Conservation (phyloP, 768 basidiomycete genomes). For the Cyathus striatus region DNA sequence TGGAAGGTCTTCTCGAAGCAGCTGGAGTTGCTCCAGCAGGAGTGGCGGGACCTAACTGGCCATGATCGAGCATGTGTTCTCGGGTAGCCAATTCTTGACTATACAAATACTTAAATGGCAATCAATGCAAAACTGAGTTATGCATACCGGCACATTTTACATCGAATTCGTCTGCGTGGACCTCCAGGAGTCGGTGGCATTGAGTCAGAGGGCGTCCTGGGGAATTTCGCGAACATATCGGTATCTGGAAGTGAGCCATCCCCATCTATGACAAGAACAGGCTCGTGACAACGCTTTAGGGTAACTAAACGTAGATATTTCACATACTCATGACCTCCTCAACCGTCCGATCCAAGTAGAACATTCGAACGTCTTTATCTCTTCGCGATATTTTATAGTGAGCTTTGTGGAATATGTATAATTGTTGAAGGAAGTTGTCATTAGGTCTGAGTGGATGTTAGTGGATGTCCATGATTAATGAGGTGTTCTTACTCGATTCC, state of each 20-base stretch:
- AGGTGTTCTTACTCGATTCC: constrained; percentile 54
- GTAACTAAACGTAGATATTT: constrained; percentile 7
- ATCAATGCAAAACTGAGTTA: background rate
- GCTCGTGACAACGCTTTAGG: constrained; percentile 9
- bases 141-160: constrained; percentile 83
- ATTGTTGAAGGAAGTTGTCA: constrained; percentile 72
- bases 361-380: constrained; percentile 73
- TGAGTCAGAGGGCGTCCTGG: constrained; percentile 60
- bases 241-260: constrained; percentile 60
- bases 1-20: constrained; percentile 30
- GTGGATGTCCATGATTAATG: background rate
- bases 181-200: constrained; percentile 53
- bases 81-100: constrained; percentile 83
- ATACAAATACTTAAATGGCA: background rate
- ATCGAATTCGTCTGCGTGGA: constrained; percentile 64
- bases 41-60: constrained; percentile 67
- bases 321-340: constrained; percentile 76
- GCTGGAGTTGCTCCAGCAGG: constrained; percentile 47
- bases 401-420: constrained; percentile 73
- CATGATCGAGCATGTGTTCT: constrained; percentile 94
- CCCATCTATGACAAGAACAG: constrained; percentile 46
- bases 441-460: constrained; percentile 62
- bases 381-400: constrained; percentile 60
- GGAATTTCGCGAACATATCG: constrained; percentile 75
- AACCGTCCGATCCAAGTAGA: constrained; percentile 74